Evolutionary conservation across 2,329 filamentous ascomycete species (phyloP), one percentile per base, ranked within the genome.

Genomic region (Diaporthe australafricana): DNA sequence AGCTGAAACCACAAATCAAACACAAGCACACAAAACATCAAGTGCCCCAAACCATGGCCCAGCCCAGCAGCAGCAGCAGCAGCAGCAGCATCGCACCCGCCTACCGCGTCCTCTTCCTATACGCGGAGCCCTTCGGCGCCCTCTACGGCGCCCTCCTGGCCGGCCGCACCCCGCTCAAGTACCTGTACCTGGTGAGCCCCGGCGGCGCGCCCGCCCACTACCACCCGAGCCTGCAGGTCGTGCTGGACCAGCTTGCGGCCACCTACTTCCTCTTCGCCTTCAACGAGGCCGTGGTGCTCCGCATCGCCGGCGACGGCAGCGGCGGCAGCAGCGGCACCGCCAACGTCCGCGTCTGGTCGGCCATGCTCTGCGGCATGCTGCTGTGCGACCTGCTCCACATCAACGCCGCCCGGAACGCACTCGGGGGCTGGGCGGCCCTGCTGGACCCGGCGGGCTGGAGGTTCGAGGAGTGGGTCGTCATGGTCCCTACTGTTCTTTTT

Each of bases 401-500:
- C 30, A 78, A 79, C 75, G 82, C 56, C 17, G 70, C 80, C 5
- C 77, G 77, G 6, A 82, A 75, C 70, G 76, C 78, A 35, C 77
- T 83, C n/a, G n/a, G n/a, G 75, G 80, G 79, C 5, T 74, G 77
- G 6, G 74, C 73, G 30, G 74, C 74, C 16, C 75, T 79, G 35
- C 53, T 77, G 14, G 74, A 75, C 38, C 74, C 79, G 7, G 30
- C 70, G 68, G 50, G 62, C 2, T 84, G 82, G 83, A 78, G 77
- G 25, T 60, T 71, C 22, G 79, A 81, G 74, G 83, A 84, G 71
- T 81, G 78, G 77, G 74, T 83, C 40, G 82, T 82, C 20, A 76
- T 83, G 71, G 72, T 75, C 30, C 78, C 79, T 68, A 76, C 83
- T 32, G 76, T 78, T 53, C 75, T 76, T 45, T 80, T 81, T 2